Evolutionary conservation across 192 early-diverging fungal species (phyloP).

Genomic region (Mortierella antarctica): DNA sequence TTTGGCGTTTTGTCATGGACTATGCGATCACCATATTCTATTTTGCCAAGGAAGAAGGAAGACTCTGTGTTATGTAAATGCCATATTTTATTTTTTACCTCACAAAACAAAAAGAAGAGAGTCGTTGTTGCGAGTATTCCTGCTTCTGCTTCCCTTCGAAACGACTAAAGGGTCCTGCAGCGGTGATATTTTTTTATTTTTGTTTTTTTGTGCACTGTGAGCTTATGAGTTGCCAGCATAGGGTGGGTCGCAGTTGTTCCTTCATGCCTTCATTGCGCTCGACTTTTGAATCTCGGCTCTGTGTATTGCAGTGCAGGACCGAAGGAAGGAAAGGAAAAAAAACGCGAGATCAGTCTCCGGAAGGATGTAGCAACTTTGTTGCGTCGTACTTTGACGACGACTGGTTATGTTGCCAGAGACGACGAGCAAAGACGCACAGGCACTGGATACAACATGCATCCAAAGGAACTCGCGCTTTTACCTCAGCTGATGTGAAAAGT

Average conservation of each 20-base stretch:
- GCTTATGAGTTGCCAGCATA: too few species aligned
- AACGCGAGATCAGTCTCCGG: not conserved
- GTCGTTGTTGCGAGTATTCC: not conserved
- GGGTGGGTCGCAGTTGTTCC: not conserved
- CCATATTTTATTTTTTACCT: too few species aligned
- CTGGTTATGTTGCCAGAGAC: not conserved
- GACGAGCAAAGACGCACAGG: not conserved
- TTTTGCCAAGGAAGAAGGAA: too few species aligned
- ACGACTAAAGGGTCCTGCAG: too few species aligned
- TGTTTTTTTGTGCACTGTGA: not conserved
- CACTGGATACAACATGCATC: not conserved
- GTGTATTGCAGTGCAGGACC: not conserved
- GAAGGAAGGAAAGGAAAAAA: too few species aligned
- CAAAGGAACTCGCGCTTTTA: conserved; percentile 1
- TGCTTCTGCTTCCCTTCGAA: not conserved
- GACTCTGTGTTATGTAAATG: too few species aligned
- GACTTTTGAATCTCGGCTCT: conserved; percentile 49
- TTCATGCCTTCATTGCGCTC: conserved; percentile 35
- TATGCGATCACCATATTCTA: too few species aligned
- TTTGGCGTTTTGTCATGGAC: too few species aligned
- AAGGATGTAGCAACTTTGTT: not conserved
- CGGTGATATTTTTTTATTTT: not conserved
- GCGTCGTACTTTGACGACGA: not conserved
- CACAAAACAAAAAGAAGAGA: not conserved
- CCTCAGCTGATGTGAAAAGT: conserved; percentile 90